These are phyloP conservation scores for Metarhizium sp. DNA, from an alignment of 2,329 filamentous ascomycete genomes.

Conservation along the genomic window DNA sequence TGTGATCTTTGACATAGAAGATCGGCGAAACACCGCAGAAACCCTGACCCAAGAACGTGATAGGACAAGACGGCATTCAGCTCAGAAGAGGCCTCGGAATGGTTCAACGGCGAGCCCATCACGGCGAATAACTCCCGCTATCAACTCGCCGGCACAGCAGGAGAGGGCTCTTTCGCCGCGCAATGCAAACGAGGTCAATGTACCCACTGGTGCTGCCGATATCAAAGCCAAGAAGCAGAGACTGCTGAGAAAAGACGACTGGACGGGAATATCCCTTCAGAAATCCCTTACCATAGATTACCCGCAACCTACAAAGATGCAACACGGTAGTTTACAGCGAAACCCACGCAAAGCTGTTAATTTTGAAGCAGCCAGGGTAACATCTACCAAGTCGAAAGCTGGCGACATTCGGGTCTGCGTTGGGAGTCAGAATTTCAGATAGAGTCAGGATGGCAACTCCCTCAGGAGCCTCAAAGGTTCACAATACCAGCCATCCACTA, in stretches of 20 bases:
- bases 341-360: background rate
- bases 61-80: background rate
- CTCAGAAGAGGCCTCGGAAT: background rate
- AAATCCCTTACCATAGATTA: constrained; percentile 17
- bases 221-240: constrained; percentile 15
- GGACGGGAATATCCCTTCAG: constrained; percentile 22
- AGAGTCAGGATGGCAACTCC: constrained; percentile 14
- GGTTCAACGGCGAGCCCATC: background rate
- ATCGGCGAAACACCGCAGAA: background rate
- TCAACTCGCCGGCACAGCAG: background rate
- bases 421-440: constrained; percentile 18
- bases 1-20: background rate
- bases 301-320: constrained; percentile 8
- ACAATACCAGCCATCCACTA: background rate
- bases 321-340: constrained; percentile 1
- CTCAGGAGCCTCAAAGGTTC: constrained; percentile 2
- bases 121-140: background rate
- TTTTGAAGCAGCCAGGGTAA: background rate
- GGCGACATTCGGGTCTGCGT: constrained; percentile 17
- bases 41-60: background rate
- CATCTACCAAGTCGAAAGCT: background rate
- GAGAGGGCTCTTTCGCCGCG: background rate
- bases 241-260: constrained; percentile 18
- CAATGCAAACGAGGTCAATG: background rate
- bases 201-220: background rate